Percentiles rank a stretch among this genome's conserved stretches.
phyloP scores from a whole-genome alignment of 441 rosid genomes.

The Corymbia calophylla region DNA sequence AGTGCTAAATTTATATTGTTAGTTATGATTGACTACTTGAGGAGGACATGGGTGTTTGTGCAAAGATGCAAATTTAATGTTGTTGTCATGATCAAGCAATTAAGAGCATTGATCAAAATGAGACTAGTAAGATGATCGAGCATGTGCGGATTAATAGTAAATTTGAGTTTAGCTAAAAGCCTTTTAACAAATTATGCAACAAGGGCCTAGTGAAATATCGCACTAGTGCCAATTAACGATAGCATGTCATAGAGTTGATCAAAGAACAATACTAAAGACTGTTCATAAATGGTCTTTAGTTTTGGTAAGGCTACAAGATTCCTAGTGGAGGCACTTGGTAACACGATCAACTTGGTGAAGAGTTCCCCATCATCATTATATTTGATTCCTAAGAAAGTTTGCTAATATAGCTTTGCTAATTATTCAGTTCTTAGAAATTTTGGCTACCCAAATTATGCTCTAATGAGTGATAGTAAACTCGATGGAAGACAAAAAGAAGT shows the following conservation, averaged over 20 bases:
- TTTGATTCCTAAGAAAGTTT: background rate
- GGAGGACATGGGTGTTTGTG: background rate
- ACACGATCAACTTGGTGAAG: background rate
- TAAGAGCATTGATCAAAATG: background rate
- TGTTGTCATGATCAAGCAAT: too few species aligned
- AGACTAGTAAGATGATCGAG: background rate
- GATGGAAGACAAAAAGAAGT: background rate
- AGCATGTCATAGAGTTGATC: background rate
- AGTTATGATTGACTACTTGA: background rate
- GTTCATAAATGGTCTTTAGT: background rate
- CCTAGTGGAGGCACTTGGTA: background rate
- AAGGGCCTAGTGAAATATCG: rapidly evolving
- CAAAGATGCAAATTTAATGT: background rate
- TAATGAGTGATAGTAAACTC: background rate
- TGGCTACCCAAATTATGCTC: background rate
- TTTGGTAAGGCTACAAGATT: background rate
- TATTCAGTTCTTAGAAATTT: background rate
- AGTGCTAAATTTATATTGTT: background rate
- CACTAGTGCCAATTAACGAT: background rate
- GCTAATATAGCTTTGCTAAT: background rate
- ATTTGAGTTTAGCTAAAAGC: background rate
- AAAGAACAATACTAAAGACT: background rate
- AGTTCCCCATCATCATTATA: background rate
- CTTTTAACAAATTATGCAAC: background rate
- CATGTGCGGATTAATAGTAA: background rate